phyloP scores from a whole-genome alignment of 2,329 filamentous ascomycete genomes.

The Botrytis medusae region DNA sequence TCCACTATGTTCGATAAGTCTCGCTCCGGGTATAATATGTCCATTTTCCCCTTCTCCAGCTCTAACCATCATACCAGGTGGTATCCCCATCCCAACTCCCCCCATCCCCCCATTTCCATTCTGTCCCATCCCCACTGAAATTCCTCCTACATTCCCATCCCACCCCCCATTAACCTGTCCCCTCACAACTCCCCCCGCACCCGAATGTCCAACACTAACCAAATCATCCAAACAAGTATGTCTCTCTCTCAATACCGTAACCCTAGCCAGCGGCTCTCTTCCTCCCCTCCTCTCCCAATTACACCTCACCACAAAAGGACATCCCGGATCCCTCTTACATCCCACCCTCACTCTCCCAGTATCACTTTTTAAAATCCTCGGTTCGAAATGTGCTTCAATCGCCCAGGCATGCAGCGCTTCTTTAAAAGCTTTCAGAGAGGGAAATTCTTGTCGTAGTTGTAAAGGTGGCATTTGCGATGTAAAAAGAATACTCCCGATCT shows the following conservation, averaged over 20 bases:
- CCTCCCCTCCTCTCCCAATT: slow-evolving; percentile 40
- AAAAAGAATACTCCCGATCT: not conserved
- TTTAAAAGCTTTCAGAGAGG: slow-evolving; percentile 40
- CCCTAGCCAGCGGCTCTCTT: slow-evolving; percentile 36
- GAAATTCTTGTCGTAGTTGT: slow-evolving; percentile 40
- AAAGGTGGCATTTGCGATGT: slow-evolving; percentile 36
- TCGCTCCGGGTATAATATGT: slow-evolving; percentile 16
- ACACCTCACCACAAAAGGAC: slow-evolving; percentile 39
- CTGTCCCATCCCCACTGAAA: not conserved
- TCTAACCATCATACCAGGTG: not conserved
- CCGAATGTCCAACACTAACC: slow-evolving; percentile 13
- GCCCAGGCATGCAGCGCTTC: slow-evolving; percentile 40
- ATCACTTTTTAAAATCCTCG: slow-evolving; percentile 39
- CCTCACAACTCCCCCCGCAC: slow-evolving; percentile 10
- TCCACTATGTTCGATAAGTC: slow-evolving; percentile 37
- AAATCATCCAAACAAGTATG: slow-evolving; percentile 39
- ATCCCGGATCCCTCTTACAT: slow-evolving; percentile 39
- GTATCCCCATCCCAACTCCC: slow-evolving; percentile 13
- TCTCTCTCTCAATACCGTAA: slow-evolving; percentile 38
- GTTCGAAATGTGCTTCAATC: slow-evolving; percentile 41
- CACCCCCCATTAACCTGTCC: slow-evolving; percentile 15
- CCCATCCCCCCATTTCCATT: slow-evolving; percentile 22
- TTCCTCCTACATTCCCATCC: slow-evolving; percentile 9
- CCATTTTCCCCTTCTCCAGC: slow-evolving; percentile 19
- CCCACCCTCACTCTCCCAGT: slow-evolving; percentile 40